These are phyloP conservation scores for Fusarium coicis DNA, from an alignment of 2,329 filamentous ascomycete genomes.

Conservation along the genomic window DNA sequence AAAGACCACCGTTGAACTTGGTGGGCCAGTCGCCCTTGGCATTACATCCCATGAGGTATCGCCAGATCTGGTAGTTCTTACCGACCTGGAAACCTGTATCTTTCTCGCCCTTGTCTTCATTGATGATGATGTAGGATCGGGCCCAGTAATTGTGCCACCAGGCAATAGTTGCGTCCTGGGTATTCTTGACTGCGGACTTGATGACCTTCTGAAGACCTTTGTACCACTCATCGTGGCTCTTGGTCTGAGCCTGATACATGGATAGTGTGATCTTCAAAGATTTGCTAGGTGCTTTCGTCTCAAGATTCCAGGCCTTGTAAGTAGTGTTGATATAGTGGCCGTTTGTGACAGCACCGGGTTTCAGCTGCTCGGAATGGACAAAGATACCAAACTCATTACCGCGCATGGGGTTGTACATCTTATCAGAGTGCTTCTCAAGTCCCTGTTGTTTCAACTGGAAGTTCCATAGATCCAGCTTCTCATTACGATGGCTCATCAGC, in stretches of 20 bases:
- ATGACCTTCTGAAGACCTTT: background rate
- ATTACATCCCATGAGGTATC: constrained; percentile 16
- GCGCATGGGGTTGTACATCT: constrained; percentile 13
- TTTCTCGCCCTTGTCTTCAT: background rate
- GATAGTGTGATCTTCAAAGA: background rate
- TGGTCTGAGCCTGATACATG: background rate
- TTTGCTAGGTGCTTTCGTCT: background rate
- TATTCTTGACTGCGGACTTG: constrained; percentile 1
- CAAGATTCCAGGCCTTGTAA: constrained; percentile 6
- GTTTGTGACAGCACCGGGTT: background rate
- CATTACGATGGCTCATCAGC: background rate
- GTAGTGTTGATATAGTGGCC: constrained; percentile 7
- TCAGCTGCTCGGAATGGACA: constrained; percentile 4
- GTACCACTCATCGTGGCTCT: constrained; percentile 1
- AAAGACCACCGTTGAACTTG: constrained; percentile 13
- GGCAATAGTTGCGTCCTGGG: background rate
- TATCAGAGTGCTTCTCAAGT: background rate
- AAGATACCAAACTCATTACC: constrained; percentile 10
- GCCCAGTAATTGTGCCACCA: constrained; percentile 13
- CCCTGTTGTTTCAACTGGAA: constrained; percentile 2
- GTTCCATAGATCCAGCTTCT: constrained; percentile 1
- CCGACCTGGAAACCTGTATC: constrained; percentile 5
- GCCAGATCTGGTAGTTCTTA: constrained; percentile 13
- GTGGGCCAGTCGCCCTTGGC: constrained; percentile 1
- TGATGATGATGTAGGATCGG: constrained; percentile 5